Evolutionary conservation across 768 basidiomycete species (phyloP).

Genomic region (Suillus bovinus): DNA sequence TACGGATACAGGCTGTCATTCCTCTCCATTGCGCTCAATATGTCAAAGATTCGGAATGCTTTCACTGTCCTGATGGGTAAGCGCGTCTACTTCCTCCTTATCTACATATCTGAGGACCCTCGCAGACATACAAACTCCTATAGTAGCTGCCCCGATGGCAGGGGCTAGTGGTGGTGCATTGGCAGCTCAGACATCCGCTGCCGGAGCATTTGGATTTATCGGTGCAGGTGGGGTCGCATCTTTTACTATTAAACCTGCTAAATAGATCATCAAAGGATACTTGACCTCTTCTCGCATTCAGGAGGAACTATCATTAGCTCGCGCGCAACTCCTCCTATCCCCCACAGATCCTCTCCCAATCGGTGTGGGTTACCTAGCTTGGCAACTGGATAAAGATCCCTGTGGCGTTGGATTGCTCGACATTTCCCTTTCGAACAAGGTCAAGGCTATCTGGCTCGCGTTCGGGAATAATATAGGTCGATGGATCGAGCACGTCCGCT

Average conservation of each 20-base stretch:
- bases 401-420: slow-evolving; percentile 45
- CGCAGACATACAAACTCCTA: slow-evolving; percentile 55
- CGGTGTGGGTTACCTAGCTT: slow-evolving; percentile 76
- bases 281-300: slow-evolving; percentile 43
- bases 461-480: slow-evolving; percentile 58
- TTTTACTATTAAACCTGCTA: slow-evolving; percentile 11
- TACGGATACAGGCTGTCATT: neutral
- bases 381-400: slow-evolving; percentile 60
- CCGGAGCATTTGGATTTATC: slow-evolving; percentile 77
- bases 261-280: slow-evolving; percentile 42
- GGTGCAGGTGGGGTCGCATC: slow-evolving; percentile 47
- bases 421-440: slow-evolving; percentile 51
- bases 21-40: neutral
- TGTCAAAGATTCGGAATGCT: neutral
- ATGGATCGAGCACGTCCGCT: slow-evolving; percentile 65
- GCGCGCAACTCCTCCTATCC: slow-evolving; percentile 38
- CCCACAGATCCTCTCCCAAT: slow-evolving; percentile 46
- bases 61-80: slow-evolving; percentile 6
- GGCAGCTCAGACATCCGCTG: slow-evolving; percentile 61
- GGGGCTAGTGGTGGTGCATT: slow-evolving; percentile 63
- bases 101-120: slow-evolving; percentile 28
- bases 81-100: neutral
- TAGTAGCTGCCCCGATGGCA: slow-evolving; percentile 72
- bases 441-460: slow-evolving; percentile 73
- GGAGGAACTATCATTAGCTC: slow-evolving; percentile 55